Base-by-base conservation (phyloP, 2,329 filamentous ascomycete genomes). In the Hypoxylon sp. region DNA sequence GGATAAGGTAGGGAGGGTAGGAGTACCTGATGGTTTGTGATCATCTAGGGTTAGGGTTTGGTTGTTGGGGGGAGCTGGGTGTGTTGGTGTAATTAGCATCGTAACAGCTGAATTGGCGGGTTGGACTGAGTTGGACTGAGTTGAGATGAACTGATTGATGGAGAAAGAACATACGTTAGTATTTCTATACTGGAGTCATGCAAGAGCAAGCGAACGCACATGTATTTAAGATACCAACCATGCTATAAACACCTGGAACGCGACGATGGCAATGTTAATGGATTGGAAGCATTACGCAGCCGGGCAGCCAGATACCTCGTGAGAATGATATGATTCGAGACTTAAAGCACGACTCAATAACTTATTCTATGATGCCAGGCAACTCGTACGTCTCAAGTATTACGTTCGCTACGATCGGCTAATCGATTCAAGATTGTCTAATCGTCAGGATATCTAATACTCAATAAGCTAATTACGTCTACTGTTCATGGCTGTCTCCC, bases 1-100 rank as follows among this genome's bases (percentile, higher is more conserved):
- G 69, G 74, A 48, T 82, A 73, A 71, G n/a, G 23, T 32, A 11
- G 19, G 3, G 41, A 19, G 11, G n/a, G n/a, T n/a, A n/a, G 23
- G 23, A 23, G 13, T 36, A 23, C 23, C 5, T 23, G 23, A 36
- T 36, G 34, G 10, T 4, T 4, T 36, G n/a, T 36, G 17, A 4
- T n/a, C 17, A 50, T 28, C 28, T 25, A 7, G 23, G 11, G 28
- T 19, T 10, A 13, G 11, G 25, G 28, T 30, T 30, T 2, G 6
- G 28, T 9, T 30, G 6, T 30, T 7, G 28, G 6, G 32, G 17
- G 14, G 21, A 28, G 14, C n/a, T 14, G 19, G 19, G 13, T 14
- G 23, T 53, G 13, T 28, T 28, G 14, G 2, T n/a, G n/a, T 6
- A 43, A 19, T 7, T 43, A 17, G 17, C 19, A 19, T 17, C 7